Percentiles rank a stretch among this genome's conserved stretches.
Evolutionary conservation across 169 alveolate genomes (phyloP).

Genomic region (Amoebophrya sp.): DNA sequence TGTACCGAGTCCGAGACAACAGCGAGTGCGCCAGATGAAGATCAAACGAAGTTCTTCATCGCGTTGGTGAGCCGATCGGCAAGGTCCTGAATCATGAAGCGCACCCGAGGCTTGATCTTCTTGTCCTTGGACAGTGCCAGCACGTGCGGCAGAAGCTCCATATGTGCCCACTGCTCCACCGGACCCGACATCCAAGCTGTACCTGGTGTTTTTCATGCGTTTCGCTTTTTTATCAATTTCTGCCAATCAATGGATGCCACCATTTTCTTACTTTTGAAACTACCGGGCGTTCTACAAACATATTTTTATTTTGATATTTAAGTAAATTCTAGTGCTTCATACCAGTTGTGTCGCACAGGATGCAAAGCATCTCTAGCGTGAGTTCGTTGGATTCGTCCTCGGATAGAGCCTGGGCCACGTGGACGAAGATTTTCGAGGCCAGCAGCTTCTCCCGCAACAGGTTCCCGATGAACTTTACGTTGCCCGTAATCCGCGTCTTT

Average conservation of each 20-base stretch:
- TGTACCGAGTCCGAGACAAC: too few relatives aligned
- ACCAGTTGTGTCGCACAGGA: neutral
- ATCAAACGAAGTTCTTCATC: too few relatives aligned
- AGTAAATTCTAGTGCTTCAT: too few relatives aligned
- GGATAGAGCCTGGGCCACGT: neutral
- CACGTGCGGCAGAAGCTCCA: neutral
- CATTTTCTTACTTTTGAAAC: too few relatives aligned
- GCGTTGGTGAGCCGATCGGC: neutral
- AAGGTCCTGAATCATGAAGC: neutral
- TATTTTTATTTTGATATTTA: too few relatives aligned
- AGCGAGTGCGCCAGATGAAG: too few relatives aligned
- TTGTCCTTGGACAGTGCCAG: neutral
- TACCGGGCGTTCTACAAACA: too few relatives aligned
- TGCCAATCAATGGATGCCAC: too few relatives aligned
- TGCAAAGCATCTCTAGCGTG: neutral
- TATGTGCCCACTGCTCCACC: too few relatives aligned
- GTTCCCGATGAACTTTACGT: neutral
- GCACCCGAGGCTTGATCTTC: neutral
- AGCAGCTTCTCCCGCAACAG: neutral
- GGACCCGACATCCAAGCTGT: too few relatives aligned
- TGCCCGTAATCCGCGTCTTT: neutral
- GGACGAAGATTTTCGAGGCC: neutral
- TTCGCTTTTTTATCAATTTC: too few relatives aligned
- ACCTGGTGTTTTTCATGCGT: too few relatives aligned
- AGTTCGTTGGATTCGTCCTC: neutral